These are phyloP conservation scores for Clarireedia monteithiana DNA, from an alignment of 2,329 filamentous ascomycete genomes.

Conservation along the genomic window DNA sequence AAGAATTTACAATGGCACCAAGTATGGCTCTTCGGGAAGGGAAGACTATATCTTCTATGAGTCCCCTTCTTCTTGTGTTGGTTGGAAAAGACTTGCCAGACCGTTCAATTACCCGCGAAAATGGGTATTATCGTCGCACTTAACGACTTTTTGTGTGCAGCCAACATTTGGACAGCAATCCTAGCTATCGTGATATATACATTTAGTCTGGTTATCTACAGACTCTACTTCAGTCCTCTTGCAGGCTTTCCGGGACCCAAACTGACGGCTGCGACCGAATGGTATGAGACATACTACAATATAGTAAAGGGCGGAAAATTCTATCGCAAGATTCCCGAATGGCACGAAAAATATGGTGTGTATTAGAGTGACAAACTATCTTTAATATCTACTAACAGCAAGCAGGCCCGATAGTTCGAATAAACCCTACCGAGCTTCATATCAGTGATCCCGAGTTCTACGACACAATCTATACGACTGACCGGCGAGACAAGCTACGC, in stretches of 20 bases:
- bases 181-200: constrained; percentile 1
- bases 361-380: background rate
- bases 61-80: too few relatives aligned
- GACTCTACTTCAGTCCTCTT: constrained; percentile 31
- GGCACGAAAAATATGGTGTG: constrained; percentile 34
- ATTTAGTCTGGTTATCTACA: constrained; percentile 11
- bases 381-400: background rate
- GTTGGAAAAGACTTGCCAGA: too few relatives aligned
- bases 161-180: background rate
- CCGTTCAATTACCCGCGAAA: background rate
- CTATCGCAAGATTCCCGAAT: constrained; percentile 34
- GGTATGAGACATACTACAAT: constrained; percentile 35
- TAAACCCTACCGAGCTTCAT: constrained; percentile 33
- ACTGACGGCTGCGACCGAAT: constrained; percentile 26
- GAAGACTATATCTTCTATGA: too few relatives aligned
- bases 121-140: background rate
- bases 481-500: constrained; percentile 10
- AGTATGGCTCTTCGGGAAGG: too few relatives aligned
- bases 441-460: constrained; percentile 32
- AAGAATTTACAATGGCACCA: too few relatives aligned
- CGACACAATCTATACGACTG: constrained; percentile 32
- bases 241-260: constrained; percentile 29
- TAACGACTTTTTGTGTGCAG: background rate
- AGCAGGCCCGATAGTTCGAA: constrained; percentile 28
- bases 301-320: constrained; percentile 33